Base-by-base conservation (phyloP, 2,329 filamentous ascomycete species). In the Colletotrichum brevisporum region DNA sequence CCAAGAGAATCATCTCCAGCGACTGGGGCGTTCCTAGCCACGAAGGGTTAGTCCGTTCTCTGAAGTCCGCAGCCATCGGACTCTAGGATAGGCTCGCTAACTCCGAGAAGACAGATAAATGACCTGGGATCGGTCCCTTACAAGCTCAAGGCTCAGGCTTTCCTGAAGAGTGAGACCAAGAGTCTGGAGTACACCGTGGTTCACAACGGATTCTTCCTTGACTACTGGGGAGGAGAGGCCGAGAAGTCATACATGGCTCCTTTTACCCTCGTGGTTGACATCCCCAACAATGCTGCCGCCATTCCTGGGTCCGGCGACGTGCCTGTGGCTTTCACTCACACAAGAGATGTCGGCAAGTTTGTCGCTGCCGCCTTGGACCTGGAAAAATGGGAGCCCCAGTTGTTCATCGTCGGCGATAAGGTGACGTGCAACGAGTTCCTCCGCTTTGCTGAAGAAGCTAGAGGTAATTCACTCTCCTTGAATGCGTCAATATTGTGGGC, bases 281-380 rank as follows among this genome's bases (percentile, higher is more conserved):
- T 87, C 10, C 64, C 74, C 4, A 78, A 79, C 67, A 81, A 83
- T 13, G 75, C 75, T 3, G 86, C 86, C 1, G 83, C 81, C 12
- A 82, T 88, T 21, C 85, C 86, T 0, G 85, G 84, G 0, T 77
- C 81, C 24, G 87, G 87, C 0, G 77, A 83, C n/a, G 78, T 76
- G 6, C 75, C 75, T 3, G 77, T 84, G 9, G 75, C 79, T 3
- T 83, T 86, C 74, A 88, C 85, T 0, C 83, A 87, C 71, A 84
- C 81, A 1, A 75, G 75, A 5, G 86, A 89, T 72, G 76, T 89
- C 48, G 85, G 81, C 3, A 79, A 75, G 43, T 87, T 84, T 62
- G 78, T 86, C 5, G 80, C 79, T 8, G 79, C 78, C 5, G 65
- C 78, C 4, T 71, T 88, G 15, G 79, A 80, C n/a, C 69, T 83